These are phyloP conservation scores for Malus domestica DNA, from an alignment of 306 rosid genomes.

Conservation along the genomic window DNA sequence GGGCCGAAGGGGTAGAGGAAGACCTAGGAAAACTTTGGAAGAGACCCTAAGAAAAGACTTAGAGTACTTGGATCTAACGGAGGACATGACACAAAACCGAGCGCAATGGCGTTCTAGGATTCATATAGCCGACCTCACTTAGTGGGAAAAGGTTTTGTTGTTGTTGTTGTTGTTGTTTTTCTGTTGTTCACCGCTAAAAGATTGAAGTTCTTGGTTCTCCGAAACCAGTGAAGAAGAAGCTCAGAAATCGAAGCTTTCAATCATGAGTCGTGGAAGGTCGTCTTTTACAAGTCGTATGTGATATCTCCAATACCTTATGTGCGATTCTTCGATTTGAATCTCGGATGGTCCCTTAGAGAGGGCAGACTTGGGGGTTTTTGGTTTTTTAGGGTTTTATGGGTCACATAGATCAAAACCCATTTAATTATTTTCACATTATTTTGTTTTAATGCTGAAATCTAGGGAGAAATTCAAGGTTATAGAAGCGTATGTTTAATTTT, in stretches of 20 bases:
- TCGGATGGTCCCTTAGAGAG: not conserved
- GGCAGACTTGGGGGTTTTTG: not conserved
- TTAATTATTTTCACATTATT: too few species aligned
- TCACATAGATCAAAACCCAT: not conserved
- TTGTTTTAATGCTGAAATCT: not conserved
- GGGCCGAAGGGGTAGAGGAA: too few species aligned
- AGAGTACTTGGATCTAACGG: too few species aligned
- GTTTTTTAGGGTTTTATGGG: not conserved
- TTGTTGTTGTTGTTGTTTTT: too few species aligned
- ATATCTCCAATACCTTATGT: not conserved
- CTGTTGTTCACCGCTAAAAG: too few species aligned
- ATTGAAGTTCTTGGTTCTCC: too few species aligned
- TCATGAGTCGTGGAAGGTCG: constrained; percentile 81
- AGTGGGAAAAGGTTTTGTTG: too few species aligned
- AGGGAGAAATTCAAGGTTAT: not conserved
- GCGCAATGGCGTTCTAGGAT: too few species aligned
- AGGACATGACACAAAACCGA: too few species aligned
- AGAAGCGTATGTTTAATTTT: not conserved
- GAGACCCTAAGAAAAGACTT: too few species aligned
- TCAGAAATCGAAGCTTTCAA: not conserved
- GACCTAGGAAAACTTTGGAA: too few species aligned
- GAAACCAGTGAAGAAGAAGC: not conserved
- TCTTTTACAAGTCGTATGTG: constrained; percentile 62
- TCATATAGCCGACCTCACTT: too few species aligned
- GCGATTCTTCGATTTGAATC: not conserved